Evolutionary conservation across 2,329 filamentous ascomycete genomes (phyloP), one percentile per base, ranked within the genome.

Genomic region (Scortechinia acanthostroma): DNA sequence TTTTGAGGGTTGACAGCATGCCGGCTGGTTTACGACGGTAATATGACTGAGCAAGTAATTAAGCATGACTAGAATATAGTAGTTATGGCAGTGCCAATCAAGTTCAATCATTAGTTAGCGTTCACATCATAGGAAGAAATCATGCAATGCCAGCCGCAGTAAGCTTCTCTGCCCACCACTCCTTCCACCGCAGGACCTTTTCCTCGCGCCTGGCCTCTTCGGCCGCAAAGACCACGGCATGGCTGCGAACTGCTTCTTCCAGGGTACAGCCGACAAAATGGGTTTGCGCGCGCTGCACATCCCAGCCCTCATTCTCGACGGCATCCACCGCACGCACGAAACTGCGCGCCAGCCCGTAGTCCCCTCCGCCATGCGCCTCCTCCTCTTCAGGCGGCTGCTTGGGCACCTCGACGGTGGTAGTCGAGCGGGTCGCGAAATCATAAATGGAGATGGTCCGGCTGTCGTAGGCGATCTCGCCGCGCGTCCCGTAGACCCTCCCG

Each of bases 161-260:
- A 21, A 83, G 69, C 50, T 79, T 70, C 47, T 63, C 58, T 22
- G 65, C 63, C 89, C 89, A 95, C 88, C 89, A 95, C 42, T 73
- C 63, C 37, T 66, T 65, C 82, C 88, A 96, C 52, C 85, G 74
- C 3, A 97, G 65, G 4, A 93, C 82, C 58, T 75, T 81, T 56
- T 76, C 79, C 43, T 74, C 72, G 43, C 69, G 71, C 55, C 91
- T 77, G 3, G 91, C 89, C 55, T 95, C 86, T 64, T 97, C 93
- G 0, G 91, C 93, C 20, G 89, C 91, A 69, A 96, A 98, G 0
- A 96, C 91, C 64, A 93, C 77, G 2, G 87, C 91, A 65, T 97
- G 93, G 56, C 89, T 95, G 43, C 86, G 74, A n/a, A 97, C 74
- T 1, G 86, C 80, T 57, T 97, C 93, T 46, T 95, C 88, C 4